Conservation (phyloP, 768 basidiomycete species). For the Xerocomellus amylosporus region DNA sequence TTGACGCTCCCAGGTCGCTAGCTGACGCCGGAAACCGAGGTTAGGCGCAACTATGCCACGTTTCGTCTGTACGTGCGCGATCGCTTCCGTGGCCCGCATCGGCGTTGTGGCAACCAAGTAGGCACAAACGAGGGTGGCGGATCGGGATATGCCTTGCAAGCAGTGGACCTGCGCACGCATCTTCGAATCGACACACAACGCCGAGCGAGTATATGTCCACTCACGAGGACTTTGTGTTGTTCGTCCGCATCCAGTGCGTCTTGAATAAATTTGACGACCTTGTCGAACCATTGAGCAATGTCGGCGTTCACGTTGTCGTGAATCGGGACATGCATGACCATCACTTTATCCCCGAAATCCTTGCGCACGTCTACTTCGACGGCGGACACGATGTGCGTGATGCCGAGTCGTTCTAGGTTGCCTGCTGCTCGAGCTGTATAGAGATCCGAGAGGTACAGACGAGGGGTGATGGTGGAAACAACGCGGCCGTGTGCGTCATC, state of each 20-base stretch:
- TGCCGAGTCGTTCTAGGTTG: conserved; percentile 52
- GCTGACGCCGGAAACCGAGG: conserved; percentile 61
- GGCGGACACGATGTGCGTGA: conserved; percentile 72
- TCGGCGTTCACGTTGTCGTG: conserved; percentile 40
- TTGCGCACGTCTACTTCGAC: conserved; percentile 42
- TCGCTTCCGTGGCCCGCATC: conserved; percentile 53
- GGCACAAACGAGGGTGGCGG: conserved; percentile 72
- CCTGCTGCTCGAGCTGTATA: conserved; percentile 50
- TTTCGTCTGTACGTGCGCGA: conserved; percentile 51
- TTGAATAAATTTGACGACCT: conserved; percentile 52
- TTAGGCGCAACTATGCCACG: conserved; percentile 67
- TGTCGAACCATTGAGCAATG: conserved; percentile 45
- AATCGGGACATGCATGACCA: conserved; percentile 51
- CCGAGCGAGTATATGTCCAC: conserved; percentile 17
- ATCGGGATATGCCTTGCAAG: conserved; percentile 70
- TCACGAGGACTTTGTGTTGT: conserved; percentile 48
- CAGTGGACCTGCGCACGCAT: conserved; percentile 62
- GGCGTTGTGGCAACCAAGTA: conserved; percentile 55
- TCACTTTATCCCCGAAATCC: conserved; percentile 33
- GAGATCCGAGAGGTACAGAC: conserved; percentile 64
- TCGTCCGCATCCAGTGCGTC: conserved; percentile 44
- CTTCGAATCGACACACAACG: not conserved
- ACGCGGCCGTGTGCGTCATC: conserved; percentile 19
- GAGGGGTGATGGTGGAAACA: conserved; percentile 38
- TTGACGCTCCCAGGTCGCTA: conserved; percentile 36